Percentiles rank a stretch among this genome's conserved stretches.
phyloP scores from a whole-genome alignment of 495 filamentous ascomycete species.

The Schizothecium vesticola region DNA sequence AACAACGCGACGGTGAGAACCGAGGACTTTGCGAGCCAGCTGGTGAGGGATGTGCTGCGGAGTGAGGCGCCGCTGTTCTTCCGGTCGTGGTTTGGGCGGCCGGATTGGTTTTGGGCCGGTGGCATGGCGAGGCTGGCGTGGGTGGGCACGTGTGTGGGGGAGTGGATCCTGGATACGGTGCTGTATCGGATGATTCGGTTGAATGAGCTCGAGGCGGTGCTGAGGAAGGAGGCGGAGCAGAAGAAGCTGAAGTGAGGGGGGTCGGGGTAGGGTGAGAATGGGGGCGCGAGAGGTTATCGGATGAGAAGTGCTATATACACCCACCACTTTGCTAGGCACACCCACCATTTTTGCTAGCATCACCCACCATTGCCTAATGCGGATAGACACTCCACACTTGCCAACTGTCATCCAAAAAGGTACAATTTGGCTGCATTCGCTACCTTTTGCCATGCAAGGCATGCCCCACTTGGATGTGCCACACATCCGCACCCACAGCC shows the following conservation, averaged over 20 bases:
- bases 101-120: constrained; percentile 47
- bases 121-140: constrained; percentile 32
- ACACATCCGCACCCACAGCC: too few relatives aligned
- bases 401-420: too few relatives aligned
- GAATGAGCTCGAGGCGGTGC: constrained; percentile 32
- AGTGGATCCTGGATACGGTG: constrained; percentile 37
- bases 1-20: constrained; percentile 38
- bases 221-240: constrained; percentile 28
- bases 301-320: too few relatives aligned
- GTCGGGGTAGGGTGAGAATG: not conserved
- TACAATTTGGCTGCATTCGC: too few relatives aligned
- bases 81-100: constrained; percentile 37
- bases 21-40: constrained; percentile 30
- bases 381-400: too few relatives aligned
- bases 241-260: constrained; percentile 21
- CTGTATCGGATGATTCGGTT: constrained; percentile 36
- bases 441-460: too few relatives aligned
- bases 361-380: too few relatives aligned
- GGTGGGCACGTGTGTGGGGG: constrained; percentile 30
- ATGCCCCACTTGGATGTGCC: too few relatives aligned
- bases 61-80: constrained; percentile 31
- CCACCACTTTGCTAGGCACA: too few relatives aligned
- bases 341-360: too few relatives aligned
- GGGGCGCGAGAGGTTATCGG: too few relatives aligned
- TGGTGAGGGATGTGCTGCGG: constrained; percentile 34